Evolutionary conservation across 73 alveolate species (phyloP), one percentile per base, ranked within the genome.

Genomic region (Tetrahymena thermophila): DNA sequence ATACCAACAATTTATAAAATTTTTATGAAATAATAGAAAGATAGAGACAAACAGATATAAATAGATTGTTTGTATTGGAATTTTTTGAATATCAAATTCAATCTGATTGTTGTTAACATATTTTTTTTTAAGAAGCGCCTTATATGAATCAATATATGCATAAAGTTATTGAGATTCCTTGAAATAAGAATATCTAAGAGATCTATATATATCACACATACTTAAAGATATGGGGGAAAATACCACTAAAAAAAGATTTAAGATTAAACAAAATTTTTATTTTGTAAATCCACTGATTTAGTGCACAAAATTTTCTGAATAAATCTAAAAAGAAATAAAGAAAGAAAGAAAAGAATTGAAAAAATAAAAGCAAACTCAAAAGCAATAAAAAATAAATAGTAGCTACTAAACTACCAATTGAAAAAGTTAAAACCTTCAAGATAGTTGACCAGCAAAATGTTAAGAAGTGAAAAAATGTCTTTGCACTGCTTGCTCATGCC

Each of bases 401-500:
- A 71, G 89, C 40, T 19, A 71, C 89, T 28, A 71, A 71, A 31
- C 89, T 71, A 71, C 89, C 89, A 71, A 71, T 2, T 71, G 89
- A n/a, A 71, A 71, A 71, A 71, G 37, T 28, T 42, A n/a, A 71
- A 71, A n/a, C 1, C 17, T 23, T 71, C 23, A 71, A 71, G 42
- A 71, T 71, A 71, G 89, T 71, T 71, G 89, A 40, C 37, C 37
- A 71, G 37, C 37, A 71, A 71, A 71, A 71, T 71, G 89, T 43
- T 95, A 31, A 95, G 97, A 89, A 85, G 95, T 34, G 97, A 95
- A 85, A 55, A 56, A 23, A 95, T 95, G 97, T 85, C 94, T 89
- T 83, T 89, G 50, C 94, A 95, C 85, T 56, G 94, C 40, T 35
- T 95, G 85, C 71, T 98, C 25, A 97, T 99, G 34, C 98, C 99